Conservation (phyloP, 768 basidiomycete species). For the Boletellus ananiceps region DNA sequence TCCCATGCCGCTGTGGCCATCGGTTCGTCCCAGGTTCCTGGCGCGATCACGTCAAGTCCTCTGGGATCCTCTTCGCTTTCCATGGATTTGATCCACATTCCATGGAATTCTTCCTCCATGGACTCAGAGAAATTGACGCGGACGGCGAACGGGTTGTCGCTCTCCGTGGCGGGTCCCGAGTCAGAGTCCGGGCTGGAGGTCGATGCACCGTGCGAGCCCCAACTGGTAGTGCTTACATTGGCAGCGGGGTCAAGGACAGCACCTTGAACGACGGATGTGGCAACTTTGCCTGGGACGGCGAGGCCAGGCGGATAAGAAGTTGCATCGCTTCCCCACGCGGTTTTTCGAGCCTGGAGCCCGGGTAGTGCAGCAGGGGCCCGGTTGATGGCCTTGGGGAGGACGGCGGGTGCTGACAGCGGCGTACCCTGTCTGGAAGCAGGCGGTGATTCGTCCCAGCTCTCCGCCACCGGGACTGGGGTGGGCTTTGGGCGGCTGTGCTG, state of each 20-base stretch:
- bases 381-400: slow-evolving; percentile 2
- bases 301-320: slow-evolving; percentile 11
- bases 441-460: slow-evolving; percentile 21
- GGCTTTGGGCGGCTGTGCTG: slow-evolving; percentile 4
- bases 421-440: slow-evolving; percentile 15
- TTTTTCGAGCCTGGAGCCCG: slow-evolving; percentile 5
- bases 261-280: not conserved
- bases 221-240: slow-evolving; percentile 15
- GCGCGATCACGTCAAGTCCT: slow-evolving; percentile 26
- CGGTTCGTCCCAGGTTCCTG: slow-evolving; percentile 14
- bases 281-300: slow-evolving; percentile 1
- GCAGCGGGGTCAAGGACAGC: slow-evolving; percentile 4
- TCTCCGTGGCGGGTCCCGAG: slow-evolving; percentile 20
- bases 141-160: slow-evolving; percentile 21
- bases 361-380: slow-evolving; percentile 8
- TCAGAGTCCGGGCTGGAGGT: slow-evolving; percentile 27
- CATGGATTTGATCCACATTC: slow-evolving; percentile 14
- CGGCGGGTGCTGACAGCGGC: slow-evolving; percentile 3
- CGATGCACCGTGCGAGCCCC: slow-evolving; percentile 23
- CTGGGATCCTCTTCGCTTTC: slow-evolving; percentile 11
- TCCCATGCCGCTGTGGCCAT: slow-evolving; percentile 1
- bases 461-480: not conserved
- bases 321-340: slow-evolving; percentile 10
- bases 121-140: slow-evolving; percentile 23
- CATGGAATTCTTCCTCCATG: slow-evolving; percentile 30